Conservation (phyloP, 2,329 filamentous ascomycete species). For the Microcyclosporella mali region DNA sequence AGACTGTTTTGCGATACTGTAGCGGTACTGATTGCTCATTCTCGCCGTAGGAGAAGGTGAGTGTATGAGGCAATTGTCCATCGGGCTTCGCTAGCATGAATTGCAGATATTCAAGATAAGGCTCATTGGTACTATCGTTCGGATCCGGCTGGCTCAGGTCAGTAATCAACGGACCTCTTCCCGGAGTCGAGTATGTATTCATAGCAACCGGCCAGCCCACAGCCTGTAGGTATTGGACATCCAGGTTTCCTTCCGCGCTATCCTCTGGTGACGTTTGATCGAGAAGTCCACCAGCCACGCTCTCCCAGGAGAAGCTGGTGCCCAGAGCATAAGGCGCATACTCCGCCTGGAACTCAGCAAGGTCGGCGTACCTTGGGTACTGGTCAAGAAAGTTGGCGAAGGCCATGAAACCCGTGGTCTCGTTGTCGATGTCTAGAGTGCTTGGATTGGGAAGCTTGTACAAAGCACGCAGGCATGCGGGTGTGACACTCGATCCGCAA, state of each 20-base stretch:
- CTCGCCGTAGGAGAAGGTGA: slow-evolving; percentile 61
- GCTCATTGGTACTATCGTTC: slow-evolving; percentile 53
- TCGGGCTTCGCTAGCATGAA: slow-evolving; percentile 51
- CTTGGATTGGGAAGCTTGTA: slow-evolving; percentile 44
- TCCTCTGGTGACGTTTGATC: slow-evolving; percentile 37
- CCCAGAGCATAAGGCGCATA: slow-evolving; percentile 46
- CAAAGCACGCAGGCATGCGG: slow-evolving; percentile 47
- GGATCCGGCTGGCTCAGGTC: slow-evolving; percentile 37
- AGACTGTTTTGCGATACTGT: slow-evolving; percentile 55
- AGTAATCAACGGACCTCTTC: slow-evolving; percentile 42
- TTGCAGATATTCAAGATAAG: slow-evolving; percentile 57
- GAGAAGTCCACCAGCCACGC: slow-evolving; percentile 50
- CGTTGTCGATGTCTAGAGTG: slow-evolving; percentile 44
- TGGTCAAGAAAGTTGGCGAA: slow-evolving; percentile 43
- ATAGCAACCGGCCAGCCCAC: slow-evolving; percentile 50
- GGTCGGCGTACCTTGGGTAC: slow-evolving; percentile 48
- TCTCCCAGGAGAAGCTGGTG: slow-evolving; percentile 50
- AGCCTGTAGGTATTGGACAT: slow-evolving; percentile 55
- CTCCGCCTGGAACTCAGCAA: slow-evolving; percentile 48
- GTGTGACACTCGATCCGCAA: slow-evolving; percentile 35
- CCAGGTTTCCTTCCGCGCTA: slow-evolving; percentile 55
- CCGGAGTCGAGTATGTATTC: slow-evolving; percentile 55
- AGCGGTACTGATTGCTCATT: slow-evolving; percentile 57
- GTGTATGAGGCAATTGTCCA: slow-evolving; percentile 51
- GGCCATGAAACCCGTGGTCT: slow-evolving; percentile 38